Conservation (phyloP, 768 basidiomycete genomes). For the Tephrocybe sp. region DNA sequence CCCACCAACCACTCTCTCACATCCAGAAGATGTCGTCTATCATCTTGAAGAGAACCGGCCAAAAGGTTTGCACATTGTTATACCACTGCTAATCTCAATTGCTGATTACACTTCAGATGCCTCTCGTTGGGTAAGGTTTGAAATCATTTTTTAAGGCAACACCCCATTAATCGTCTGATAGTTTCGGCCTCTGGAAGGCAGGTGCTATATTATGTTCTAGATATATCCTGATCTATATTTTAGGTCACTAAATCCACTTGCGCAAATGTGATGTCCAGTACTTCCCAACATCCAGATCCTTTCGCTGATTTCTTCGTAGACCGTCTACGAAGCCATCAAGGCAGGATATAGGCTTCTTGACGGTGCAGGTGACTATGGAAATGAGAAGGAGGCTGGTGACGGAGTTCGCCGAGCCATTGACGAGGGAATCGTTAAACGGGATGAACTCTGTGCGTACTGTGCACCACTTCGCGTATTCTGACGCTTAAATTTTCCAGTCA, state of each 20-base stretch:
- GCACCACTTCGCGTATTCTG: too few relatives aligned
- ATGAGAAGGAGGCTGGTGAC: constrained; percentile 82
- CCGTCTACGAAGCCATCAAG: constrained; percentile 84
- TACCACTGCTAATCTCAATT: neutral
- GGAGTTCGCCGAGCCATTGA: constrained; percentile 75
- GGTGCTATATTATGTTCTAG: constrained; percentile 7
- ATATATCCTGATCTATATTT: constrained; percentile 29
- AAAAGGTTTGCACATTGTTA: constrained; percentile 39
- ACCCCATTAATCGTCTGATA: constrained; percentile 22
- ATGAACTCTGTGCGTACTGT: constrained; percentile 73
- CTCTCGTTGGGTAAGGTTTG: constrained; percentile 60
- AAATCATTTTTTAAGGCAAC: neutral
- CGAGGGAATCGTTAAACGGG: constrained; percentile 82
- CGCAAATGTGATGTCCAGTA: constrained; percentile 47
- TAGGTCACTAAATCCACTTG: constrained; percentile 60
- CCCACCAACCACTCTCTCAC: neutral
- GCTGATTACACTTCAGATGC: constrained; percentile 47
- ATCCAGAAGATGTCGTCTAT: constrained; percentile 46
- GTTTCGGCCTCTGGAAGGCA: constrained; percentile 74
- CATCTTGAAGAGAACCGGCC: constrained; percentile 55
- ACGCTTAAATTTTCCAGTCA: constrained; percentile 42
- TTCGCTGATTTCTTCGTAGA: constrained; percentile 34
- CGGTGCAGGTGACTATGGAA: constrained; percentile 84
- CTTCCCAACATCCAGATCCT: neutral
- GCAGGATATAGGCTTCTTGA: constrained; percentile 85